These are phyloP conservation scores for Cucurbita moschata DNA, from an alignment of 306 rosid genomes.

Conservation along the genomic window DNA sequence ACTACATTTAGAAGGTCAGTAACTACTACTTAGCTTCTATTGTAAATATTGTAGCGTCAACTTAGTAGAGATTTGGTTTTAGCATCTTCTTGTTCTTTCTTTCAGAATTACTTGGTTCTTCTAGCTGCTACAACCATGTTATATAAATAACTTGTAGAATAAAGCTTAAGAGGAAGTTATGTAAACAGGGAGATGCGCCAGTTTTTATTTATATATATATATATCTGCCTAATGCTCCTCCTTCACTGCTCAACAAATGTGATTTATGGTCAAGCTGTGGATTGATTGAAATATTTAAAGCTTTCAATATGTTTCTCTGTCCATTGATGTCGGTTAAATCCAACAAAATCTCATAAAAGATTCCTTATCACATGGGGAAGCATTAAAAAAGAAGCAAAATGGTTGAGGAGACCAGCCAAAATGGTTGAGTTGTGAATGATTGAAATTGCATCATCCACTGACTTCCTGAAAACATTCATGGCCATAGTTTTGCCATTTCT, in stretches of 20 bases:
- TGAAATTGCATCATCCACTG: background rate
- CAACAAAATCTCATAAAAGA: background rate
- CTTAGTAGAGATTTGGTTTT: background rate
- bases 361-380: background rate
- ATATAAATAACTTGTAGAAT: constrained; percentile 3
- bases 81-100: background rate
- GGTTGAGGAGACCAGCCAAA: background rate
- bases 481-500: background rate
- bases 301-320: background rate
- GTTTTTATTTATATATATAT: background rate
- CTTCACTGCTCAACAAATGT: background rate
- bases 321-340: background rate
- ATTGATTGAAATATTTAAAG: background rate
- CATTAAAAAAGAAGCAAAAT: background rate
- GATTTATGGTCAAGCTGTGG: background rate
- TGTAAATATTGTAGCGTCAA: constrained; percentile 1
- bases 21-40: background rate
- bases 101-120: background rate
- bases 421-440: background rate
- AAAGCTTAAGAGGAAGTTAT: background rate
- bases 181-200: background rate
- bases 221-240: background rate
- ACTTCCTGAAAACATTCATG: background rate
- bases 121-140: background rate
- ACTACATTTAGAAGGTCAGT: background rate